Conservation (phyloP, 2,329 filamentous ascomycete genomes). For the Sordariomycetes sp. region DNA sequence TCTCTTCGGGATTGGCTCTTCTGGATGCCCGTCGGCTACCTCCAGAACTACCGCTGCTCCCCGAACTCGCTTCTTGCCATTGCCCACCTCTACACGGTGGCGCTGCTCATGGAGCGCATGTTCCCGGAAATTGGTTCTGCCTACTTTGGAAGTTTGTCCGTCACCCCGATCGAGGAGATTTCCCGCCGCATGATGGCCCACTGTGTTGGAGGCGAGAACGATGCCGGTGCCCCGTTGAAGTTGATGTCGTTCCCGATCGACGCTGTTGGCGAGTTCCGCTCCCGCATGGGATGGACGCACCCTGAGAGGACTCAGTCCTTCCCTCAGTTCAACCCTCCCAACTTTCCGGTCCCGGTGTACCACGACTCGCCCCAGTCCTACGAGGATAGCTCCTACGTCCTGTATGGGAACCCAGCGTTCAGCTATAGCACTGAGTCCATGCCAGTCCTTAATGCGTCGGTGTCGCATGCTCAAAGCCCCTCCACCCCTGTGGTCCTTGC, state of each 20-base stretch:
- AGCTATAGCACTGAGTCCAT: slow-evolving; percentile 57
- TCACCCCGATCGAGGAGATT: slow-evolving; percentile 80
- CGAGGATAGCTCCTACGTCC: slow-evolving; percentile 29
- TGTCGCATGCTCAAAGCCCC: slow-evolving; percentile 34
- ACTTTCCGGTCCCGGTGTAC: slow-evolving; percentile 44
- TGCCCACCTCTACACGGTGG: slow-evolving; percentile 85
- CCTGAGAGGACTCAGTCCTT: slow-evolving; percentile 51
- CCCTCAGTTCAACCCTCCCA: slow-evolving; percentile 48
- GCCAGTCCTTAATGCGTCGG: slow-evolving; percentile 42
- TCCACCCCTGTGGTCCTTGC: slow-evolving; percentile 47
- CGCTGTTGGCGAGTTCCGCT: slow-evolving; percentile 59
- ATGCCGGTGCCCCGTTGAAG: slow-evolving; percentile 48
- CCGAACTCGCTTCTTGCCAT: slow-evolving; percentile 74
- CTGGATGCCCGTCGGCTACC: slow-evolving; percentile 81
- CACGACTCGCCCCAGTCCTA: slow-evolving; percentile 25
- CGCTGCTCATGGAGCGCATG: slow-evolving; percentile 78
- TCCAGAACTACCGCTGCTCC: slow-evolving; percentile 69
- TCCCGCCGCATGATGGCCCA: slow-evolving; percentile 64
- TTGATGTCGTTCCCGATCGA: slow-evolving; percentile 68
- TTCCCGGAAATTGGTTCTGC: slow-evolving; percentile 87
- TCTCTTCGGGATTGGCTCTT: slow-evolving; percentile 88
- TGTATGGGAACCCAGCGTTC: slow-evolving; percentile 49
- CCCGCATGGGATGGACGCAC: slow-evolving; percentile 58
- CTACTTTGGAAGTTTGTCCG: slow-evolving; percentile 74
- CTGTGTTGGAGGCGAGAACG: slow-evolving; percentile 48